Evolutionary conservation across 768 basidiomycete genomes (phyloP).

Genomic region (Termitomyces eurrhizus): DNA sequence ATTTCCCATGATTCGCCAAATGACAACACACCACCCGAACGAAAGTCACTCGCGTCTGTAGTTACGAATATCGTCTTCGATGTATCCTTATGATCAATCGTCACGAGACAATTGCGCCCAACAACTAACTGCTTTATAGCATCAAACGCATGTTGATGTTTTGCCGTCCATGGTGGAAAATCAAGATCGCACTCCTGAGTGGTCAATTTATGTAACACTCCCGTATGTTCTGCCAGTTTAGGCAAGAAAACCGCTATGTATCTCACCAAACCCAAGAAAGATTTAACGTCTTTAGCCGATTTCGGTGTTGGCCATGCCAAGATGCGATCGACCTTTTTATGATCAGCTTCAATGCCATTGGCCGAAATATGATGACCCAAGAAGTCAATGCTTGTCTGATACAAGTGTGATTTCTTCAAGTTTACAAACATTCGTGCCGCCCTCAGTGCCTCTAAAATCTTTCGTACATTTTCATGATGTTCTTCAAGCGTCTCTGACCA

Average conservation of each 20-base stretch:
- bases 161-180: not conserved
- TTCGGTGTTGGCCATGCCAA: no score
- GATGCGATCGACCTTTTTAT: no score
- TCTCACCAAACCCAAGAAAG: not conserved
- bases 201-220: not conserved
- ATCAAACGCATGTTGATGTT: not conserved
- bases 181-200: not conserved
- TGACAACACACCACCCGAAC: no score
- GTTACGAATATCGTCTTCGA: not conserved
- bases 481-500: constrained; percentile 20
- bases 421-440: not conserved
- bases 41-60: not conserved
- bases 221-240: not conserved
- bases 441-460: no score
- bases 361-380: no score
- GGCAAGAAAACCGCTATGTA: not conserved
- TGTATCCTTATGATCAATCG: not conserved
- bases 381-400: no score
- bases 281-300: not conserved
- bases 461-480: constrained; percentile 11
- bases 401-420: not conserved
- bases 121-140: not conserved
- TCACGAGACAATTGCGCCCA: not conserved
- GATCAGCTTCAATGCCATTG: no score
- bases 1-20: not conserved